phyloP scores from a whole-genome alignment of 192 early-diverging fungal genomes.

The Coemansia sp. region DNA sequence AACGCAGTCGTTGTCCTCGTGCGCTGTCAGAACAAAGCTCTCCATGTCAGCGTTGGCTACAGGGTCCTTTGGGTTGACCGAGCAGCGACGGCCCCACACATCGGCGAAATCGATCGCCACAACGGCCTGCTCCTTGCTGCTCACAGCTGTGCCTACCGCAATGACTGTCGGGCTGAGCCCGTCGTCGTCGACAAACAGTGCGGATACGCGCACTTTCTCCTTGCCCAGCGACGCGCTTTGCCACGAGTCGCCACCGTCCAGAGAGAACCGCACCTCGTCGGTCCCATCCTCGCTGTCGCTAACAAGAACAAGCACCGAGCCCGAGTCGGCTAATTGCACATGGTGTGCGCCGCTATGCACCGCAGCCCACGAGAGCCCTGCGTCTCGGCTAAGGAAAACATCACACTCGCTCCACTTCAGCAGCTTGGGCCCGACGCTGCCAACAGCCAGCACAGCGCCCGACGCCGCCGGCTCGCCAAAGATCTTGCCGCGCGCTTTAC shows the following conservation, averaged over 20 bases:
- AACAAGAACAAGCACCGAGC: constrained; percentile 71
- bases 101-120: constrained; percentile 73
- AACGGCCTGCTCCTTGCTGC: constrained; percentile 36
- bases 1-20: constrained; percentile 68
- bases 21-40: constrained; percentile 28
- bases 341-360: constrained; percentile 71
- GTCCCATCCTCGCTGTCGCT: constrained; percentile 58
- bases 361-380: constrained; percentile 73
- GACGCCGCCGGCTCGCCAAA: constrained; percentile 72
- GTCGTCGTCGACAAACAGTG: constrained; percentile 77
- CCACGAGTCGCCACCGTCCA: constrained; percentile 78
- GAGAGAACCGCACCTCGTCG: constrained; percentile 67
- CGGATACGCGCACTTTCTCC: constrained; percentile 57
- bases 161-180: constrained; percentile 75
- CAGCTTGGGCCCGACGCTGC: constrained; percentile 75
- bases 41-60: constrained; percentile 35
- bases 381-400: constrained; percentile 84
- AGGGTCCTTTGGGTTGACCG: constrained; percentile 58
- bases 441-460: constrained; percentile 89
- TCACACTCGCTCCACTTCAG: constrained; percentile 72
- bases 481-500: constrained; percentile 65
- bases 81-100: constrained; percentile 66
- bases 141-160: constrained; percentile 50
- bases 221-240: constrained; percentile 45
- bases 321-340: constrained; percentile 84